Base-by-base conservation (phyloP, 805 yeast species). In the Cyberlindnera mississippiensis region DNA sequence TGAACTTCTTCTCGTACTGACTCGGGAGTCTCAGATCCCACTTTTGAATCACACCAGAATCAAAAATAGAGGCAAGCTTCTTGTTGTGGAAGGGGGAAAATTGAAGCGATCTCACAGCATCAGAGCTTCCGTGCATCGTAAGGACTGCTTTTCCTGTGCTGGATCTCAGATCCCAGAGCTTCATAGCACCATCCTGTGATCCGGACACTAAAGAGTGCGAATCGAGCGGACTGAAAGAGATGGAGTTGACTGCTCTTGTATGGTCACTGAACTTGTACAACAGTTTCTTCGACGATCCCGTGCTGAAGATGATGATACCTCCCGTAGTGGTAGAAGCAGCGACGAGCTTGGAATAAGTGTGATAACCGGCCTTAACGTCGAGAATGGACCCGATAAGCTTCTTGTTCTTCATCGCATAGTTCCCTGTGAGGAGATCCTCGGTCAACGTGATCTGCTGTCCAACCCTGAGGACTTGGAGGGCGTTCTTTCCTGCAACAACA, bases 21-120 rank as follows among this genome's bases (percentile, higher is more conserved):
- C 62, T 52, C 4, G 91, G 81, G 28, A 75, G 73, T 42, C 98
- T 72, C n/a, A 86, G 54, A 63, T 93, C 99, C 79, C 86, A 90
- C 51, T 83, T 79, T 52, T 85, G 79, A n/a, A 91, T 71, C 3
- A 85, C 76, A 13, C 99, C 99, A 2, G 87, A 78, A 60, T 93
- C 98, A 61, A 85, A 91, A 7, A 86, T 88, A 1, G 90, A 80
- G 2, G 89, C 83, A 38, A 91, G 69, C 31, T 74, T 71, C 46
- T 75, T 68, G 4, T 75, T 63, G 72, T 43, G 77, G 69, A 60
- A 73, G 64, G 65, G 80, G 51, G 74, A 68, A 63, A 75, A 76
- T 54, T 73, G 73, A 6, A 74, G 68, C 40, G 77, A 79, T 49
- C 83, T 65, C 3, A 77, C 69, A 1, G 95, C 83, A 56, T 88